A percentile compares a stretch with the other conserved stretches of the same genome.
phyloP scores from a whole-genome alignment of 2,329 filamentous ascomycete species.

The Aspergillus cejpii region DNA sequence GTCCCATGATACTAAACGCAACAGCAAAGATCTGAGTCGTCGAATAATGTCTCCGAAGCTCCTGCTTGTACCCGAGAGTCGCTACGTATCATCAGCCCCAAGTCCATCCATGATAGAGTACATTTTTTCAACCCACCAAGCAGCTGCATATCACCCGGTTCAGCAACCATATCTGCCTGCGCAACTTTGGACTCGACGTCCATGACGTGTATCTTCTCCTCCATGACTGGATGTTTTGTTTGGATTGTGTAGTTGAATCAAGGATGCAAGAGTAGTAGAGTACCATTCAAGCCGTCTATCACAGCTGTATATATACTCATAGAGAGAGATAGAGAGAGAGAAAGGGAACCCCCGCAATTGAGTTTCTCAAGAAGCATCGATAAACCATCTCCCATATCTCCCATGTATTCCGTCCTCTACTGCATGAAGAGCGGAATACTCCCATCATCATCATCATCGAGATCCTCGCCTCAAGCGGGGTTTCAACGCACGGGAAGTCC shows the following conservation, averaged over 20 bases:
- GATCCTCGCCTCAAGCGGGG: not conserved
- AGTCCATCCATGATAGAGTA: not conserved
- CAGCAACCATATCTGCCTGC: slow-evolving; percentile 1
- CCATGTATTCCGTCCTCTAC: no score
- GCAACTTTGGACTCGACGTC: slow-evolving; percentile 6
- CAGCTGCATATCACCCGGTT: slow-evolving; percentile 20
- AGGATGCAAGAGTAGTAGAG: slow-evolving; percentile 3
- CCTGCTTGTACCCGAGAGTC: slow-evolving; percentile 49
- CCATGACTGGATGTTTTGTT: slow-evolving; percentile 9
- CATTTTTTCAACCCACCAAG: slow-evolving; percentile 12
- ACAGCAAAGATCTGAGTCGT: slow-evolving; percentile 56
- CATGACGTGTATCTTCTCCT: slow-evolving; percentile 5
- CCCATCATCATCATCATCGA: not conserved
- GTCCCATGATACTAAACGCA: slow-evolving; percentile 54
- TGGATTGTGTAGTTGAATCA: no score
- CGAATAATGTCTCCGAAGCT: slow-evolving; percentile 55
- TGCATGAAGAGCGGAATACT: no score
- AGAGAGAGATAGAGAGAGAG: no score
- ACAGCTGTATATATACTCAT: not conserved
- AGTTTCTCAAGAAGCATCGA: not conserved
- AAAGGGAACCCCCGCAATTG: no score
- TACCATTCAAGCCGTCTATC: not conserved
- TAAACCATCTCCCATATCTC: not conserved
- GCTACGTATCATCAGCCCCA: slow-evolving; percentile 19
- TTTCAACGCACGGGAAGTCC: no score